phyloP scores from a whole-genome alignment of 495 filamentous ascomycete genomes.

The Haplographium delicatum region DNA sequence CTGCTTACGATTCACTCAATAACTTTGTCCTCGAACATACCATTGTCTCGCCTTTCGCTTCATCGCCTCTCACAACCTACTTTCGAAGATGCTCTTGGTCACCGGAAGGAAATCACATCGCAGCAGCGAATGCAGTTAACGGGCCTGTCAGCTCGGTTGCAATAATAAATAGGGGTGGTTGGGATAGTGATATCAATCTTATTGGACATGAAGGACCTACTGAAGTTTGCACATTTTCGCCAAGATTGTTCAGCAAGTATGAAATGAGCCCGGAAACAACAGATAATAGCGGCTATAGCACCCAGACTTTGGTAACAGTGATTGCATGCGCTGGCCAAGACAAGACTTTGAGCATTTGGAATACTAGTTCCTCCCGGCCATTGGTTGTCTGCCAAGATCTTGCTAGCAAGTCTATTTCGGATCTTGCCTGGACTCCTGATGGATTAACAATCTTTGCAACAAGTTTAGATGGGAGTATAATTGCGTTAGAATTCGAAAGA shows the following conservation, averaged over 20 bases:
- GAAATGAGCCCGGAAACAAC: slow-evolving; percentile 43
- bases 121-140: slow-evolving; percentile 93
- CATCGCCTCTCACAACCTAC: slow-evolving; percentile 91
- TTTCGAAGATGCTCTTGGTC: slow-evolving; percentile 97
- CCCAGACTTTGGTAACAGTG: slow-evolving; percentile 68
- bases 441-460: slow-evolving; percentile 81
- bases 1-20: slow-evolving; percentile 85
- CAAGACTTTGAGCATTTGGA: slow-evolving; percentile 93
- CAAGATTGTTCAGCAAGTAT: slow-evolving; percentile 76
- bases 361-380: slow-evolving; percentile 86
- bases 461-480: slow-evolving; percentile 81
- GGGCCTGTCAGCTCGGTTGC: slow-evolving; percentile 95
- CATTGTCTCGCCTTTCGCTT: slow-evolving; percentile 76
- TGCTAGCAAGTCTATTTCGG: slow-evolving; percentile 82
- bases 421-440: slow-evolving; percentile 92
- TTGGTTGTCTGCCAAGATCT: slow-evolving; percentile 85
- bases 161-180: slow-evolving; percentile 85
- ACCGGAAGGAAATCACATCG: slow-evolving; percentile 94
- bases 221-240: slow-evolving; percentile 96
- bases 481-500: slow-evolving; percentile 65
- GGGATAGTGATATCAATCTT: slow-evolving; percentile 95
- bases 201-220: slow-evolving; percentile 96
- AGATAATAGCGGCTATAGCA: slow-evolving; percentile 28
- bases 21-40: slow-evolving; percentile 91
- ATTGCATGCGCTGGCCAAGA: slow-evolving; percentile 96